Evolutionary conservation across 1,284 basidiomycete species (phyloP).

Genomic region (Volvariella surrecta): DNA sequence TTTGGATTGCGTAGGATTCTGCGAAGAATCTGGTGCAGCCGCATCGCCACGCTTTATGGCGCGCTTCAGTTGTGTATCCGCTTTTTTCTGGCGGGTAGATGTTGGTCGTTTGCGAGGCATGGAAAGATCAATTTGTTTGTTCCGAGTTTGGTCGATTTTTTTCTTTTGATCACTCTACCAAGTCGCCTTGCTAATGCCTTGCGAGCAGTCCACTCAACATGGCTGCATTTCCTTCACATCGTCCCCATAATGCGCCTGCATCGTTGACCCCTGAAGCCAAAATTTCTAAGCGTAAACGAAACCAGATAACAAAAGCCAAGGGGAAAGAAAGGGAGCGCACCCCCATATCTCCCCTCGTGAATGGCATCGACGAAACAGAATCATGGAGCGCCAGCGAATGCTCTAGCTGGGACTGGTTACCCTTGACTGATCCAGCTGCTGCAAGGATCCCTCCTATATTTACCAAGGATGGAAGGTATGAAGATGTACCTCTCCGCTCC

Average conservation of each 20-base stretch:
- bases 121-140: slow-evolving; percentile 15
- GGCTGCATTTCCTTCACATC: no score
- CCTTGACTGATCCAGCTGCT: slow-evolving; percentile 63
- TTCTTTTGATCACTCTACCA: slow-evolving; percentile 8
- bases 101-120: slow-evolving; percentile 50
- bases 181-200: slow-evolving; percentile 1
- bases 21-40: slow-evolving; percentile 30
- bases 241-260: no score
- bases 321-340: slow-evolving; percentile 27
- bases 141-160: slow-evolving; percentile 25
- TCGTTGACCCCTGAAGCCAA: no score
- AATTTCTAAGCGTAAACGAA: slow-evolving; percentile 3
- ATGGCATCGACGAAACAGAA: slow-evolving; percentile 11
- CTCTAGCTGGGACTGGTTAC: slow-evolving; percentile 57
- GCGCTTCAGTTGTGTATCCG: slow-evolving; percentile 65
- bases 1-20: slow-evolving; percentile 15
- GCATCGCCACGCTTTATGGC: slow-evolving; percentile 75
- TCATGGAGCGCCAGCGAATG: slow-evolving; percentile 10
- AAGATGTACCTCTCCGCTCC: slow-evolving; percentile 10
- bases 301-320: slow-evolving; percentile 26
- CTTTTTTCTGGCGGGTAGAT: slow-evolving; percentile 66
- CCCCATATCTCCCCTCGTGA: not conserved
- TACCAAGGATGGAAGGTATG: slow-evolving; percentile 81
- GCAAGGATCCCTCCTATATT: slow-evolving; percentile 68
- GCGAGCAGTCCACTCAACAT: not conserved